Percentiles rank a stretch among this genome's conserved stretches.
These are phyloP conservation scores for Rubus parviflorus DNA, from an alignment of 306 rosid species.

Conservation along the genomic window DNA sequence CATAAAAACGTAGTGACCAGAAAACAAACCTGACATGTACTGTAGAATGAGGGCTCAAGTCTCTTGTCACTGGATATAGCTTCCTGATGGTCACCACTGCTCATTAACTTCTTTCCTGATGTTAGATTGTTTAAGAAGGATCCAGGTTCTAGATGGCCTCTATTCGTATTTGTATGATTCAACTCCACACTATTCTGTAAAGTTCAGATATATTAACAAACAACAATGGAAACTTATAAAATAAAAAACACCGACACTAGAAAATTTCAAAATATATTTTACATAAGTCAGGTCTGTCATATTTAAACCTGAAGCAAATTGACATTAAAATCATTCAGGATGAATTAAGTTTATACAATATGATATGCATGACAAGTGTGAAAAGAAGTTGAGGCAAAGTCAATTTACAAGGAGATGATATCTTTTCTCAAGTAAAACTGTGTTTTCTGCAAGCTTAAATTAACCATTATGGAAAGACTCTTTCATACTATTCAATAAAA, in stretches of 20 bases:
- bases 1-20: constrained; percentile 1
- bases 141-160: constrained; percentile 27
- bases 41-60: constrained; percentile 25
- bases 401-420: background rate
- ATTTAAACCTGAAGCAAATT: background rate
- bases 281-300: background rate
- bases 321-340: background rate
- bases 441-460: constrained; percentile 14
- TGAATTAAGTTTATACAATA: background rate
- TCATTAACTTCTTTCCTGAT: constrained; percentile 27
- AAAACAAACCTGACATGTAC: constrained; percentile 35
- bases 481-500: background rate
- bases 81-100: constrained; percentile 29
- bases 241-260: background rate
- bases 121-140: constrained; percentile 31
- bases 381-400: background rate
- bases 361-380: background rate
- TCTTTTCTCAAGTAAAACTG: background rate
- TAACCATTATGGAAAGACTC: background rate
- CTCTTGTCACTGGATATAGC: constrained; percentile 30
- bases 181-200: constrained; percentile 37
- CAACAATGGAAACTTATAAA: constrained; percentile 5
- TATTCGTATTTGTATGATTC: constrained; percentile 24
- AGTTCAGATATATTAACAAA: constrained; percentile 23
- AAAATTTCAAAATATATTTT: background rate